phyloP scores from a whole-genome alignment of 2,329 filamentous ascomycete species.

The Monilinia fructicola region DNA sequence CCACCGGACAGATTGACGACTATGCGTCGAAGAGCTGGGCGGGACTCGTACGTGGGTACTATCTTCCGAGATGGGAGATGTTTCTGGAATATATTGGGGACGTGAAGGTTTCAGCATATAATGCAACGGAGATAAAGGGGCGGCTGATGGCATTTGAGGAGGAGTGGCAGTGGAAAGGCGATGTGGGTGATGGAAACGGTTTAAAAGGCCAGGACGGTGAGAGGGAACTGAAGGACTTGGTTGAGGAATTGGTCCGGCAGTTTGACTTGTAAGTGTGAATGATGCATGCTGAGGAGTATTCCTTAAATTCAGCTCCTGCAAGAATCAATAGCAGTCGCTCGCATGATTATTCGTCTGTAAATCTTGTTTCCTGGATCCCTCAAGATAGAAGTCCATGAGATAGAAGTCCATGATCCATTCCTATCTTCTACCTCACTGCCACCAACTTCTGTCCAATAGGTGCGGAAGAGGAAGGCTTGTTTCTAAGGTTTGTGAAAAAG shows the following conservation, averaged over 20 bases:
- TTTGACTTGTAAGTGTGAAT: neutral
- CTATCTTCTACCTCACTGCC: no score
- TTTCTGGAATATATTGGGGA: neutral
- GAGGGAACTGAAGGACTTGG: neutral
- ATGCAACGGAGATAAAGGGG: neutral
- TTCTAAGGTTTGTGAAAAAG: no score
- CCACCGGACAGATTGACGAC: slow-evolving; percentile 49
- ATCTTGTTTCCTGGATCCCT: no score
- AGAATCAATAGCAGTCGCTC: no score
- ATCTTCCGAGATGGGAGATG: neutral
- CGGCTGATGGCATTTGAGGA: neutral
- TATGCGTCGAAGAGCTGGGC: slow-evolving; percentile 52
- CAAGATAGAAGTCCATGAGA: no score
- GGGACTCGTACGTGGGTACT: slow-evolving; percentile 47
- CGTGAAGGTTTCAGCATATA: neutral
- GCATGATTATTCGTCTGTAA: no score
- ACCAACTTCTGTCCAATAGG: no score
- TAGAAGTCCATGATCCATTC: no score
- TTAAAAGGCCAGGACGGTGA: neutral
- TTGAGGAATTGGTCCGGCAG: neutral
- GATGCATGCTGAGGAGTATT: neutral
- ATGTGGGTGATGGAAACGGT: neutral
- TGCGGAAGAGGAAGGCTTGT: no score
- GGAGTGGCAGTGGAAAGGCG: neutral
- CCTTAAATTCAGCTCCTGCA: no score